Percentiles rank a stretch among this genome's conserved stretches.
These are phyloP conservation scores for Leishmania arabica DNA, from an alignment of 208 protist species.

Conservation along the genomic window DNA sequence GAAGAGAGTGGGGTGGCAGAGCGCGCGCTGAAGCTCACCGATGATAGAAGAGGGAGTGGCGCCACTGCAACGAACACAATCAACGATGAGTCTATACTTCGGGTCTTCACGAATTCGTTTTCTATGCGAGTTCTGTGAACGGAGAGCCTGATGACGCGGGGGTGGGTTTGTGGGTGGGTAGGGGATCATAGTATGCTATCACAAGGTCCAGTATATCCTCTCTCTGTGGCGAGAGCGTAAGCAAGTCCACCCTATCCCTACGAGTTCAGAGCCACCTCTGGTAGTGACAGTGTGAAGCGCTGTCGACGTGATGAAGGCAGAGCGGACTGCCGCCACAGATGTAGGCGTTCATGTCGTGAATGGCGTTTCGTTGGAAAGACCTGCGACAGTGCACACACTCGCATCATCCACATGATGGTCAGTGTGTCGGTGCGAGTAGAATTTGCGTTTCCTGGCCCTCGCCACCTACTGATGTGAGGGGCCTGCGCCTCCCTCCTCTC, in stretches of 20 bases:
- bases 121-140: neutral
- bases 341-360: neutral
- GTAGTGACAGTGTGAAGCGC: neutral
- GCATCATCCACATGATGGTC: neutral
- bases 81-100: no score
- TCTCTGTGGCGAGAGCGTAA: neutral
- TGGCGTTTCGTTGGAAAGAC: neutral
- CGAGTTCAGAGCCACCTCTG: neutral
- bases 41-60: no score
- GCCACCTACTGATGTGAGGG: neutral
- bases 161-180: no score
- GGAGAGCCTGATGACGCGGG: neutral
- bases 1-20: neutral
- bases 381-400: neutral
- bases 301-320: neutral
- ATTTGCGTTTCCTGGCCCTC: neutral
- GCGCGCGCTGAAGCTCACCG: no score
- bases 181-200: neutral
- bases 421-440: neutral
- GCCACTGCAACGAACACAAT: no score
- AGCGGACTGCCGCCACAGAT: neutral
- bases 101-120: neutral
- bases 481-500: neutral
- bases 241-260: neutral
- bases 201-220: neutral